These are phyloP conservation scores for Coelastrella sp. DNA, from an alignment of 139 green algal species.

Conservation along the genomic window DNA sequence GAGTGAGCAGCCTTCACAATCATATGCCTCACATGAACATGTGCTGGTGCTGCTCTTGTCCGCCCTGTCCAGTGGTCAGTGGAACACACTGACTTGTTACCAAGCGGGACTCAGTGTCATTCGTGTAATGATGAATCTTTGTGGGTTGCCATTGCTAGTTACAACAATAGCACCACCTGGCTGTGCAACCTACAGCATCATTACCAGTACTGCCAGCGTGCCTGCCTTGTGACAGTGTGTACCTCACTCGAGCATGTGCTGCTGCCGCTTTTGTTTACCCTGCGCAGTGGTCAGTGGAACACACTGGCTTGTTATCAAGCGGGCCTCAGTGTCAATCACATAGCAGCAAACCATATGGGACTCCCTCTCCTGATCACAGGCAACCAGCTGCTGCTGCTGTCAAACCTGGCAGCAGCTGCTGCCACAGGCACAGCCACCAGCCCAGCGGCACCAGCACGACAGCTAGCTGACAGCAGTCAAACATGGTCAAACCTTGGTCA, in stretches of 20 bases:
- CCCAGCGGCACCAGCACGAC: too few species aligned
- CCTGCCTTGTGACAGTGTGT: not conserved
- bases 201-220: too few species aligned
- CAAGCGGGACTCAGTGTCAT: conserved; percentile 14
- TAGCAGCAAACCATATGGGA: conserved; percentile 7
- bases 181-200: too few species aligned
- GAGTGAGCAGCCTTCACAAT: too few species aligned
- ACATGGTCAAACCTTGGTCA: conserved; percentile 5
- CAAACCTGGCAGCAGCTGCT: conserved; percentile 44
- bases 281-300: conserved; percentile 50
- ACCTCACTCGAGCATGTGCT: not conserved
- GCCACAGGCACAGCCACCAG: not conserved
- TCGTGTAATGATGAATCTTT: too few species aligned
- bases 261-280: not conserved
- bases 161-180: too few species aligned
- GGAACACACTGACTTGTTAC: conserved; percentile 26
- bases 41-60: too few species aligned
- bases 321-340: conserved; percentile 12
- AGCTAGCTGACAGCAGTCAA: not conserved
- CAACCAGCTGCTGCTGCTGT: conserved; percentile 52
- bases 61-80: conserved; percentile 44
- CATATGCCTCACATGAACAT: too few species aligned
- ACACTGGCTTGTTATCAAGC: conserved; percentile 3
- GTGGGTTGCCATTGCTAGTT: too few species aligned
- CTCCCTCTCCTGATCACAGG: conserved; percentile 44